These are phyloP conservation scores for Nakazawaea siamensis DNA, from an alignment of 805 yeast genomes.

Conservation along the genomic window DNA sequence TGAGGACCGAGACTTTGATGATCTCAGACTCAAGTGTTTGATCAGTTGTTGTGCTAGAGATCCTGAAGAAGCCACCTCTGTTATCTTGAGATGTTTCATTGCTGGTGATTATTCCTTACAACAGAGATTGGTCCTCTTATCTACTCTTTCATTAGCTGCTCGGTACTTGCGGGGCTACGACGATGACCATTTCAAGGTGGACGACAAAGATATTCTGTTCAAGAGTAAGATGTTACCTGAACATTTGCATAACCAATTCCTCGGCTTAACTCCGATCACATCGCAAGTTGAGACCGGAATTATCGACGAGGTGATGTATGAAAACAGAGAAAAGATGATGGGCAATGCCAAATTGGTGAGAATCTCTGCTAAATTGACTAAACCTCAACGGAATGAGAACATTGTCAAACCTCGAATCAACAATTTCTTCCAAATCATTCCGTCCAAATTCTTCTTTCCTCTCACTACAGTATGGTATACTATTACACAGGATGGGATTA, in stretches of 20 bases:
- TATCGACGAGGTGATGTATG: conserved; percentile 18
- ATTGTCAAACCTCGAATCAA: conserved; percentile 18
- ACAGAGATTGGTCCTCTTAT: conserved; percentile 61
- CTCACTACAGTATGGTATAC: conserved; percentile 39
- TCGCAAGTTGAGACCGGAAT: neutral
- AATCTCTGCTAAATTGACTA: conserved; percentile 28
- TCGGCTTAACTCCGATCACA: conserved; percentile 12
- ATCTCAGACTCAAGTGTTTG: conserved; percentile 54
- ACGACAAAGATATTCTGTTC: conserved; percentile 23
- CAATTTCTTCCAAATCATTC: conserved; percentile 35
- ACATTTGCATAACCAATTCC: conserved; percentile 35
- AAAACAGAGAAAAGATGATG: conserved; percentile 23
- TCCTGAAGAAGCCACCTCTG: conserved; percentile 29
- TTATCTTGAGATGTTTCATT: conserved; percentile 39
- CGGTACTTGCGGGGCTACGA: conserved; percentile 60
- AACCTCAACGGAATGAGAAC: neutral
- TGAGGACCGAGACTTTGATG: conserved; percentile 53
- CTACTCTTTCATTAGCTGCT: conserved; percentile 63
- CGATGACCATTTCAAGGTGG: conserved; percentile 19
- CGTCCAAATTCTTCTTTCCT: conserved; percentile 43
- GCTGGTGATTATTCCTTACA: conserved; percentile 78
- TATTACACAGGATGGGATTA: conserved; percentile 30
- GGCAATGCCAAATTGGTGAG: conserved; percentile 34
- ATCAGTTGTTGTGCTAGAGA: conserved; percentile 54
- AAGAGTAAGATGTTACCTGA: conserved; percentile 38